A percentile compares a stretch with the other conserved stretches of the same genome.
These are phyloP conservation scores for Ilex paraguariensis DNA, from an alignment of 305 asterid genomes.

Conservation along the genomic window DNA sequence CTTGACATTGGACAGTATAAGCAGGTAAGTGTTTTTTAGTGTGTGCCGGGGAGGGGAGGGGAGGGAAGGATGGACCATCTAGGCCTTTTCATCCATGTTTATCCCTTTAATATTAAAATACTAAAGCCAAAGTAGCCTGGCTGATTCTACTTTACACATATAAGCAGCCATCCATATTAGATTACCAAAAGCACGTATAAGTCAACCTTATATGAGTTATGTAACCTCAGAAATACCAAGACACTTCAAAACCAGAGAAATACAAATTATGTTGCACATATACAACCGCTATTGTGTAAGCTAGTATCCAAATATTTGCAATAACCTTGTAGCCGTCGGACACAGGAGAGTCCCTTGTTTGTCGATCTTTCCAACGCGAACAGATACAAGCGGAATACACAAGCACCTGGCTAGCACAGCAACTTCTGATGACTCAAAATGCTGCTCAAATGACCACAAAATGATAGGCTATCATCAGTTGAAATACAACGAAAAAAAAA, in stretches of 20 bases:
- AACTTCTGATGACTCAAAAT: conserved; percentile 91
- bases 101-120: no score
- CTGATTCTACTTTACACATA: no score
- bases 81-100: no score
- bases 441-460: conserved; percentile 37
- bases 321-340: conserved; percentile 81
- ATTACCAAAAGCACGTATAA: not conserved
- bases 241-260: not conserved
- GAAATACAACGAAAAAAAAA: not conserved
- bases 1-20: no score
- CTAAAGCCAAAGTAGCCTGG: no score
- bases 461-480: not conserved
- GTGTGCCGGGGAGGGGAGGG: no score
- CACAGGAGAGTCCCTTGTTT: conserved; percentile 64
- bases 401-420: conserved; percentile 87
- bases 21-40: no score
- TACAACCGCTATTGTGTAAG: not conserved
- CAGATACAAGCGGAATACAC: conserved; percentile 89
- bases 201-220: not conserved
- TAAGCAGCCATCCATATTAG: not conserved
- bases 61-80: no score
- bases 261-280: not conserved
- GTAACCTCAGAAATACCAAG: not conserved
- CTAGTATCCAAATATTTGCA: conserved; percentile 7
- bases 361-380: conserved; percentile 86